phyloP scores from a whole-genome alignment of 495 filamentous ascomycete genomes.

The Lichenothelia convexa region DNA sequence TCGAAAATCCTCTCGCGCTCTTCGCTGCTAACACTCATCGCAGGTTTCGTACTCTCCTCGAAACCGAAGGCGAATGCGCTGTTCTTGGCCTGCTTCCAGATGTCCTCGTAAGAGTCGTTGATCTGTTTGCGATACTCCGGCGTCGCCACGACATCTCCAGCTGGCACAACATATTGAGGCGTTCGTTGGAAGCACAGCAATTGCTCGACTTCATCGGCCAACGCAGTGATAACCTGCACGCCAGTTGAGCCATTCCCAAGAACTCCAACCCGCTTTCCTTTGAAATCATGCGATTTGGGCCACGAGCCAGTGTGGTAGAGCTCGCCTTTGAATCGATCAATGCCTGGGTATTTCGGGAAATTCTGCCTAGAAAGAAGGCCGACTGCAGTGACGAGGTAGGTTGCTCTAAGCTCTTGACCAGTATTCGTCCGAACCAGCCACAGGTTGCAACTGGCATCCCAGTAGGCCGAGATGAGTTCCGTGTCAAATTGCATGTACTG shows the following conservation, averaged over 20 bases:
- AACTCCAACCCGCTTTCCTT: conserved; percentile 1
- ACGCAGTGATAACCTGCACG: conserved; percentile 12
- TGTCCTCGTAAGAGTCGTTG: conserved; percentile 3
- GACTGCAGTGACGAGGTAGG: conserved; percentile 3
- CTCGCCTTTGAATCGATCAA: conserved; percentile 5
- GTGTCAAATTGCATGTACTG: conserved; percentile 4
- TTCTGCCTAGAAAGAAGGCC: conserved; percentile 3
- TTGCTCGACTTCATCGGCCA: conserved; percentile 7
- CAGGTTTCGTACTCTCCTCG: conserved; percentile 6
- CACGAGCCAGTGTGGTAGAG: conserved; percentile 1
- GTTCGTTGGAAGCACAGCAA: conserved; percentile 13
- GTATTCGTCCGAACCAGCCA: background rate
- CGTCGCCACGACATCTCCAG: conserved; percentile 1
- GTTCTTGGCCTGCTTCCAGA: conserved; percentile 1
- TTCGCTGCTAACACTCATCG: conserved; percentile 5
- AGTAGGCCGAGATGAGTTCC: background rate
- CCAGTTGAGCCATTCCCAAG: conserved; percentile 2
- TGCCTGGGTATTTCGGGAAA: conserved; percentile 2
- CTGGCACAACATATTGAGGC: conserved; percentile 10
- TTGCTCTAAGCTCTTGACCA: background rate
- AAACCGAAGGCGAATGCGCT: conserved; percentile 6
- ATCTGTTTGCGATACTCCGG: conserved; percentile 1
- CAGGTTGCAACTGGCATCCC: background rate
- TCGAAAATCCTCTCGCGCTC: conserved; percentile 3
- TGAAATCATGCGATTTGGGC: conserved; percentile 1